These are phyloP conservation scores for Canavalia ensiformis DNA, from an alignment of 306 rosid genomes.

Conservation along the genomic window DNA sequence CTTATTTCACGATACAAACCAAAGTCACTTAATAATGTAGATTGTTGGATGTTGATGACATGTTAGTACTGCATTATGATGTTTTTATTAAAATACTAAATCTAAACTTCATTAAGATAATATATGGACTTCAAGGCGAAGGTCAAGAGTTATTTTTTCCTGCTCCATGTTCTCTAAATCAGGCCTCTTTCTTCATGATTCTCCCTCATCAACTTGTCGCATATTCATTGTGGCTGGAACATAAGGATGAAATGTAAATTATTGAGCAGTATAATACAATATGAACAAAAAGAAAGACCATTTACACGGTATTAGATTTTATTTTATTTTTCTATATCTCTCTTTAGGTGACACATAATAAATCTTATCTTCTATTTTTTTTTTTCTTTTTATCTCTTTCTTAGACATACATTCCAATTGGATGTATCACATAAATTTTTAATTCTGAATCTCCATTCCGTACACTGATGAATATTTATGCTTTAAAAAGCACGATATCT, in stretches of 20 bases:
- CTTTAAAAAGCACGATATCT: background rate
- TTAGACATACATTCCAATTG: too few species aligned
- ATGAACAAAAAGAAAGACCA: background rate
- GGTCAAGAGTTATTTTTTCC: background rate
- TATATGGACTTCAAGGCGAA: background rate
- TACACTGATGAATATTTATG: background rate
- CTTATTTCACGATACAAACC: background rate
- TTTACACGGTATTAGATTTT: background rate
- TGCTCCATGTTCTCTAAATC: background rate
- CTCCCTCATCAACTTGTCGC: constrained; percentile 22
- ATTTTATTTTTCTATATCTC: too few species aligned
- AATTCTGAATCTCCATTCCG: constrained; percentile 7
- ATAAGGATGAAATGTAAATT: background rate
- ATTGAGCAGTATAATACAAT: background rate
- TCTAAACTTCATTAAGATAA: background rate
- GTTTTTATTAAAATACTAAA: background rate
- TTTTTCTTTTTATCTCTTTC: too few species aligned
- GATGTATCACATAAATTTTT: background rate
- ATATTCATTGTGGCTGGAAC: constrained; percentile 25
- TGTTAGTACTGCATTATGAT: background rate
- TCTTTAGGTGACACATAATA: too few species aligned
- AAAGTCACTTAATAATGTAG: constrained; percentile 10
- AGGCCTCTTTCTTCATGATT: constrained; percentile 22
- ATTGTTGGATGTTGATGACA: background rate
- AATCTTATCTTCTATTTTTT: too few species aligned